A percentile compares a stretch with the other conserved stretches of the same genome.
These are phyloP conservation scores for Camellia oleifera DNA, from an alignment of 179 eudicot species.

Conservation along the genomic window DNA sequence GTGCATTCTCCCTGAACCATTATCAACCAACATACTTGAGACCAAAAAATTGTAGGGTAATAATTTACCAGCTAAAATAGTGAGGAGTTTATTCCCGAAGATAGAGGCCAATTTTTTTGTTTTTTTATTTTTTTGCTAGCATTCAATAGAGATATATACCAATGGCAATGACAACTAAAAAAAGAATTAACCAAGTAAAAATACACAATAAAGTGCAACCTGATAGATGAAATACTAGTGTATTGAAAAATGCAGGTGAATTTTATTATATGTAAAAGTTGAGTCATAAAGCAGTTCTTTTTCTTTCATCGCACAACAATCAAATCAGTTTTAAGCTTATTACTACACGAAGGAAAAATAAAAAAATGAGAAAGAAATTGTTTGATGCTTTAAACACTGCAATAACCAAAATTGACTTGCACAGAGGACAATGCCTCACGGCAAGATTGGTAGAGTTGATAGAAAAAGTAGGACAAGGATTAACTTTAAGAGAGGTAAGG, in stretches of 20 bases:
- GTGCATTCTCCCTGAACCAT: no score
- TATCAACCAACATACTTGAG: no score
- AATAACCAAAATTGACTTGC: slow-evolving; percentile 13
- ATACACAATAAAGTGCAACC: not conserved
- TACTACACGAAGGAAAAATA: not conserved
- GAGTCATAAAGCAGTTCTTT: slow-evolving; percentile 8
- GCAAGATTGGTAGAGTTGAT: not conserved
- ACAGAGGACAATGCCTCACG: not conserved
- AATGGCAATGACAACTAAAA: no score
- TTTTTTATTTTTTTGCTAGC: not conserved
- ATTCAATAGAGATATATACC: no score
- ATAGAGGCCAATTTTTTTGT: no score
- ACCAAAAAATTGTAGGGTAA: no score
- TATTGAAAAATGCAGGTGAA: not conserved
- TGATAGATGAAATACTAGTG: not conserved
- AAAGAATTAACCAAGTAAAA: no score
- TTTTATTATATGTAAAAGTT: not conserved
- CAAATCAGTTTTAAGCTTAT: slow-evolving; percentile 7
- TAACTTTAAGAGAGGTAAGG: not conserved
- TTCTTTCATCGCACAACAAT: slow-evolving; percentile 4
- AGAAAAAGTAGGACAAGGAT: not conserved
- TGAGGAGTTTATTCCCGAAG: no score
- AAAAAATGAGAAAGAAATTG: not conserved
- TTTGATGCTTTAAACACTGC: not conserved
- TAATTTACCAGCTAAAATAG: no score